Base-by-base conservation (phyloP, 352 stramenopile species). In the Globisporangium uncinulatum region DNA sequence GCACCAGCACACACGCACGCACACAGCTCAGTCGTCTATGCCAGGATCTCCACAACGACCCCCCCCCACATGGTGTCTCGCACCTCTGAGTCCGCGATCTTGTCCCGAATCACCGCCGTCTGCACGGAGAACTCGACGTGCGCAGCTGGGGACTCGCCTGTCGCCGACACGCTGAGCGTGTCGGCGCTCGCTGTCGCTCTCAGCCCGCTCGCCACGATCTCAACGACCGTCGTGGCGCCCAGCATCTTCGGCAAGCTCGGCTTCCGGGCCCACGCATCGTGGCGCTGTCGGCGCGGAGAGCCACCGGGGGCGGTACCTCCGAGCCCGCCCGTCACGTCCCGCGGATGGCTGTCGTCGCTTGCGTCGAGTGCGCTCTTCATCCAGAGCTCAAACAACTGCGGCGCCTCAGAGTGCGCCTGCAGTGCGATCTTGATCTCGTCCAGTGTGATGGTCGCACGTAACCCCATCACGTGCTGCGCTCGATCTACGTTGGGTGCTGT, bases 391-490 rank as follows among this genome's bases (percentile, higher is more conserved):
- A 86, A 79, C 39, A 80, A 54, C 24, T 78, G 67, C 15, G 70
- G 62, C 1, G 62, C 61, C 37, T 82, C 73, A 0, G 71, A 79
- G 34, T 74, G 72, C 14, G 73, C 77, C 19, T 74, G 63, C 29
- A 83, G 49, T 17, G 66, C 69, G 39, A 86, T 51, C 51, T 81
- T 86, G 37, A 86, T 65, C 51, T 83, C 73, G 36, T 82, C 66
- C 31, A 83, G 51, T 3, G 71, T 34, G 19, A 76, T 67, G 21
- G 63, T 58, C 4, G 76, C 44, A 47, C 42, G 43, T 15, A 66
- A 13, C 9, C 59, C 54, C 11, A 61, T 9, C 15, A 29, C 37
- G 37, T 19, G 24, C n/a, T 14, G 36, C 1, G 37, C 10, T 21
- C 14, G 37, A 4, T 4, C 36, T 14, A 19, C 21, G 39, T 5